phyloP scores from a whole-genome alignment of 2,329 filamentous ascomycete genomes.

The Aureobasidium sp. region DNA sequence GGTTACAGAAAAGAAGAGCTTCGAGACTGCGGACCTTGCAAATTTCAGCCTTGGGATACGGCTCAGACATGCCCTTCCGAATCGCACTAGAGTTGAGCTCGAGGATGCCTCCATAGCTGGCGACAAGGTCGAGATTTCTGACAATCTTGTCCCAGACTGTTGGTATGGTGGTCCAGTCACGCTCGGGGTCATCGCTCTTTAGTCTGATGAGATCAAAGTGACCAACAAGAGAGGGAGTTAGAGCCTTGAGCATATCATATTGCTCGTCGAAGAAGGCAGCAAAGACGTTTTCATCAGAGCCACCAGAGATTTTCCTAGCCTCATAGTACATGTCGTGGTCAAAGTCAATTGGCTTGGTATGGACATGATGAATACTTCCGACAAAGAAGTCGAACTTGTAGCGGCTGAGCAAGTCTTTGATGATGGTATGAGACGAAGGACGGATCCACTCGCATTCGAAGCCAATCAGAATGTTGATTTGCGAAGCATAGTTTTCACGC shows the following conservation, averaged over 20 bases:
- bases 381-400: conserved; percentile 79
- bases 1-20: neutral
- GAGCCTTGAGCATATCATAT: conserved; percentile 62
- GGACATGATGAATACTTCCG: conserved; percentile 85
- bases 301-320: conserved; percentile 49
- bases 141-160: conserved; percentile 65
- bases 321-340: conserved; percentile 57
- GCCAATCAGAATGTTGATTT: conserved; percentile 74
- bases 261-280: conserved; percentile 85
- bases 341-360: conserved; percentile 82
- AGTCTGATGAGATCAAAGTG: conserved; percentile 91
- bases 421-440: conserved; percentile 51
- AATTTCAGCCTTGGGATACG: conserved; percentile 74
- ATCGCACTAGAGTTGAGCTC: conserved; percentile 85
- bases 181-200: conserved; percentile 59
- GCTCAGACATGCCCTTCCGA: conserved; percentile 82
- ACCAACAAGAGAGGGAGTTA: conserved; percentile 72
- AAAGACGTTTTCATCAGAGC: conserved; percentile 64
- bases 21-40: conserved; percentile 51
- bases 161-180: conserved; percentile 42
- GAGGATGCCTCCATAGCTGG: conserved; percentile 67
- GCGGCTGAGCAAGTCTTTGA: conserved; percentile 49
- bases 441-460: conserved; percentile 95
- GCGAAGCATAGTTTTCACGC: conserved; percentile 55
- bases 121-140: conserved; percentile 65